A percentile compares a stretch with the other conserved stretches of the same genome.
These are phyloP conservation scores for Mucor racemosus DNA, from an alignment of 371 early-diverging fungal species.

Conservation along the genomic window DNA sequence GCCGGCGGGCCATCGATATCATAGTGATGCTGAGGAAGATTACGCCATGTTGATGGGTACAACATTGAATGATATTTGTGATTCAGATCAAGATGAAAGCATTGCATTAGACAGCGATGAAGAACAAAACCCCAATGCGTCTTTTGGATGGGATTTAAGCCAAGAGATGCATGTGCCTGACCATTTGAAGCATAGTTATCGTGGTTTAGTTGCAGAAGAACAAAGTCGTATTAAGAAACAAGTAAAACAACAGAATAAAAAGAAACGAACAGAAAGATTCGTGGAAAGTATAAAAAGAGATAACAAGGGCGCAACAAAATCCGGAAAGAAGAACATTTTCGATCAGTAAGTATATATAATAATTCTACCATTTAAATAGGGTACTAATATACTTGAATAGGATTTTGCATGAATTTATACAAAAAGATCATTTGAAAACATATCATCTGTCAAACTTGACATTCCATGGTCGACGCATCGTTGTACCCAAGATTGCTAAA, in stretches of 20 bases:
- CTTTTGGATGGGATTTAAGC: not conserved
- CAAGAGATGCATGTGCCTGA: conserved; percentile 9
- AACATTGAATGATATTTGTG: conserved; percentile 5
- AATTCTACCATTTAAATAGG: not conserved
- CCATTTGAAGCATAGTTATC: conserved; percentile 12
- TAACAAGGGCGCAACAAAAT: too few relatives aligned
- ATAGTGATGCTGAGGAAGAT: not conserved
- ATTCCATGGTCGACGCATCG: conserved; percentile 16
- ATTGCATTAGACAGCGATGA: not conserved
- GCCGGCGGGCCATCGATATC: not conserved
- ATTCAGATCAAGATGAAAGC: conserved; percentile 3
- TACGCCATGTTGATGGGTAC: conserved; percentile 3
- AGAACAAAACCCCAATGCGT: not conserved
- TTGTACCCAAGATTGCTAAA: conserved; percentile 25
- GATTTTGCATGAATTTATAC: conserved; percentile 18
- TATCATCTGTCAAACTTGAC: conserved; percentile 15
- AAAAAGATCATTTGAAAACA: not conserved
- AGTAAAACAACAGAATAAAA: conserved; percentile 11
- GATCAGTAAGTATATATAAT: conserved; percentile 10
- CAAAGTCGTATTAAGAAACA: conserved; percentile 1
- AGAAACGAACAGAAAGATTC: not conserved
- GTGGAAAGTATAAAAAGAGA: too few relatives aligned
- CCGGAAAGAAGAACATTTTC: conserved; percentile 2
- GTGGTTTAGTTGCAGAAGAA: conserved; percentile 4
- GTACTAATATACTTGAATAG: conserved; percentile 1